Evolutionary conservation across 1,284 basidiomycete genomes (phyloP).

Genomic region (Trametes polyzona): DNA sequence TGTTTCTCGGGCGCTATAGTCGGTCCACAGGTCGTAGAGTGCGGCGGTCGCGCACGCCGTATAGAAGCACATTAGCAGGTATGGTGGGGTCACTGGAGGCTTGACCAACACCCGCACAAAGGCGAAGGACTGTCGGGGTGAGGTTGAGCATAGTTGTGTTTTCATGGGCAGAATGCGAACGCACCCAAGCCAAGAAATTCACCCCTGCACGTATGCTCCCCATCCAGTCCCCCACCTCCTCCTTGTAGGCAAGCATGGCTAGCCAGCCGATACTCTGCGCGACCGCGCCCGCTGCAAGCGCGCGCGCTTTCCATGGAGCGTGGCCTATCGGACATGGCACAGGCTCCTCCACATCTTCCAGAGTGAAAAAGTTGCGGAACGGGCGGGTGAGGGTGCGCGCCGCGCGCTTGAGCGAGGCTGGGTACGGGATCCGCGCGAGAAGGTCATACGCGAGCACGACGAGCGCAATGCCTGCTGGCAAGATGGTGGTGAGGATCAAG

Average conservation of each 20-base stretch:
- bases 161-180: too few species aligned
- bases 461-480: slow-evolving; percentile 41
- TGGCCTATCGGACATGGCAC: slow-evolving; percentile 33
- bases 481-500: slow-evolving; percentile 33
- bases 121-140: slow-evolving; percentile 54
- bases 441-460: slow-evolving; percentile 38
- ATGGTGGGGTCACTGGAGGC: slow-evolving; percentile 55
- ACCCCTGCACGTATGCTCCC: slow-evolving; percentile 22
- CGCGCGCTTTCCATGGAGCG: slow-evolving; percentile 38
- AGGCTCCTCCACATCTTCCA: slow-evolving; percentile 53
- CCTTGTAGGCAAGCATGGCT: slow-evolving; percentile 40
- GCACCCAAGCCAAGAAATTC: slow-evolving; percentile 34
- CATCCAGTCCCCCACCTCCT: slow-evolving; percentile 30
- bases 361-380: slow-evolving; percentile 55
- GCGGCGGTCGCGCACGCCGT: slow-evolving; percentile 39
- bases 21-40: slow-evolving; percentile 39
- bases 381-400: slow-evolving; percentile 43
- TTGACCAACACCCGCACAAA: slow-evolving; percentile 42
- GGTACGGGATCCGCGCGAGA: slow-evolving; percentile 31
- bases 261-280: slow-evolving; percentile 39
- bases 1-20: slow-evolving; percentile 26
- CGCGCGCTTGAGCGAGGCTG: slow-evolving; percentile 34
- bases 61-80: slow-evolving; percentile 52
- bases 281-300: slow-evolving; percentile 42
- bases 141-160: too few species aligned